Evolutionary conservation across 1,284 basidiomycete genomes (phyloP), one percentile per base, ranked within the genome.

Genomic region (Ustilago hordei): DNA sequence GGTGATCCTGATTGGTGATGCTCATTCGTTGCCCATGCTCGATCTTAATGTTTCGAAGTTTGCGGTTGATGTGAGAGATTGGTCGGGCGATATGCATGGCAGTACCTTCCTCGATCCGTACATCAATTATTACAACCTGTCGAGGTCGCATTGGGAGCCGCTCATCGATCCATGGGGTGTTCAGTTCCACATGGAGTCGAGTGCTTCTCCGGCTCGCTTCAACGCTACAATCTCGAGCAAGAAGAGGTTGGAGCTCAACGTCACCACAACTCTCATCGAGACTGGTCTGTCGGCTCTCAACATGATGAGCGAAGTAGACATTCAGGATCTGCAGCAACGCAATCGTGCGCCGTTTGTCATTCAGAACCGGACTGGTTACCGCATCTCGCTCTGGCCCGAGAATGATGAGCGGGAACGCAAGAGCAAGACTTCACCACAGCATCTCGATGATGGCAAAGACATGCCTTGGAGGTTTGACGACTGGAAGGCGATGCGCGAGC

Each of bases 121-220:
- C 62, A 92, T 98, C 85, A 95, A 92, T 78, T 99, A 97, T 85
- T 99, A 95, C 93, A 99, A 99, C 87, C 88, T 99, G 62, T 92
- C 93, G 34, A 96, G 98, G 84, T 99, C 97, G 55, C 95, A 99
- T 84, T 99, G 97, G 94, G 97, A 99, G 87, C 97, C 98, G n/a
- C 88, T 99, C 59, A 93, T 98, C 81, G 97, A 99, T 85, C 97
- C 97, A 1, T 99, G 97, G 96, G 92, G 91, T 31, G 93, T 98
- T 80, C 91, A 92, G 35, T 86, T 94, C 55, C 74, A 79, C 4
- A 84, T 87, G 55, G 83, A 86, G 36, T 84, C 86, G 7, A 64
- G 88, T 86, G 19, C 72, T 11, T 55, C 69, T 31, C 85, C 88
- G 1, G 87, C 88, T 0, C 89, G 89, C 47, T 87, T 92, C 64